These are phyloP conservation scores for Podospora australis DNA, from an alignment of 495 filamentous ascomycete species.

Conservation along the genomic window DNA sequence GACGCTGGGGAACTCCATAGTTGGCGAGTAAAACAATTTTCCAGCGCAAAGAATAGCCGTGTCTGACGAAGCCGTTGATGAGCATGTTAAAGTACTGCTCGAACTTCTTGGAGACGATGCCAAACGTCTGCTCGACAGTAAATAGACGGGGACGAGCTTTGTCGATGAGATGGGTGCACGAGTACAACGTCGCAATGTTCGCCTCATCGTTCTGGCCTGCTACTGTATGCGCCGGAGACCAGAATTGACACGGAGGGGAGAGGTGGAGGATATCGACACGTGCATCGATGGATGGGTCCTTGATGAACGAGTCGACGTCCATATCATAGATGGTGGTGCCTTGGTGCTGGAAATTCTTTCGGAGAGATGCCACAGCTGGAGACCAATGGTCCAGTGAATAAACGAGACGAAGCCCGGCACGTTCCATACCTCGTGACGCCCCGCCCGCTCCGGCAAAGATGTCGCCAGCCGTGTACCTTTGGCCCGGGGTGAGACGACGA, in stretches of 20 bases:
- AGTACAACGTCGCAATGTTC: constrained; percentile 67
- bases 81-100: constrained; percentile 52
- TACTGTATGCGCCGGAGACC: constrained; percentile 69
- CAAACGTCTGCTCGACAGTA: constrained; percentile 82
- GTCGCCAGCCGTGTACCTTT: constrained; percentile 61
- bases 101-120: constrained; percentile 46
- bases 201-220: constrained; percentile 59
- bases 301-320: constrained; percentile 45
- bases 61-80: constrained; percentile 55
- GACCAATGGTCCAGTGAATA: constrained; percentile 58
- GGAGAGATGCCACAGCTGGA: constrained; percentile 51
- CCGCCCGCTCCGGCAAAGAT: constrained; percentile 75
- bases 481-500: constrained; percentile 11
- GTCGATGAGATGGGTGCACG: constrained; percentile 51
- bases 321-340: constrained; percentile 35
- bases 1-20: constrained; percentile 38
- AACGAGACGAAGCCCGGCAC: constrained; percentile 52
- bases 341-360: constrained; percentile 56
- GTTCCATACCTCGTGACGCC: constrained; percentile 58
- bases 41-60: constrained; percentile 63
- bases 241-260: constrained; percentile 80
- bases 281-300: constrained; percentile 9
- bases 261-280: constrained; percentile 70
- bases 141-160: constrained; percentile 60
- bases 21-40: constrained; percentile 40